Conservation (phyloP, 192 early-diverging fungal species). For the Phycomyces nitens region DNA sequence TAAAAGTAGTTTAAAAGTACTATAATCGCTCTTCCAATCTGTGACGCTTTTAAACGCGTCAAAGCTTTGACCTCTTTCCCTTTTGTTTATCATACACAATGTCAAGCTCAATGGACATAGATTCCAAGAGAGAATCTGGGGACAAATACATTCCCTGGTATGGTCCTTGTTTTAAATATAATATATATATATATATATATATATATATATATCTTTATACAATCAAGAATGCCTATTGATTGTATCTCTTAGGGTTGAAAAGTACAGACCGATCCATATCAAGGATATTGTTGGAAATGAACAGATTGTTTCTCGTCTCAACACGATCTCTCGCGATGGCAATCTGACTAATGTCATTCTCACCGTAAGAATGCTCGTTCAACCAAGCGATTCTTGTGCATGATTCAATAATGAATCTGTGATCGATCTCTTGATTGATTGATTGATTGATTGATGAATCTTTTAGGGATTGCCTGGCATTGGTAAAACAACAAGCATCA, state of each 20-base stretch:
- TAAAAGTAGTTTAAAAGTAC: too few relatives aligned
- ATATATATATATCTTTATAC: too few relatives aligned
- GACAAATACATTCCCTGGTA: background rate
- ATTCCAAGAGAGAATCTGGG: background rate
- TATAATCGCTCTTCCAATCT: too few relatives aligned
- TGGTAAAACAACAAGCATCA: conserved; percentile 95
- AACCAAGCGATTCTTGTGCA: too few relatives aligned
- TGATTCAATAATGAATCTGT: too few relatives aligned
- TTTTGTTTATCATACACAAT: background rate
- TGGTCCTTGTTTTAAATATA: too few relatives aligned
- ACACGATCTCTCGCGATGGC: conserved; percentile 83
- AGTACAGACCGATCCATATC: conserved; percentile 83
- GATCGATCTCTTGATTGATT: too few relatives aligned
- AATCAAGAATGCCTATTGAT: background rate
- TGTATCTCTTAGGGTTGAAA: conserved; percentile 70
- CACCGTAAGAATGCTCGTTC: conserved; percentile 45
- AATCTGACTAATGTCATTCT: conserved; percentile 97
- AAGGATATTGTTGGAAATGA: conserved; percentile 94
- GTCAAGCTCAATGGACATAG: background rate
- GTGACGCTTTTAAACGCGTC: too few relatives aligned
- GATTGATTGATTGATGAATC: background rate
- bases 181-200: too few relatives aligned
- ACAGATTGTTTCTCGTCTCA: conserved; percentile 82
- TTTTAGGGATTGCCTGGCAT: conserved; percentile 86
- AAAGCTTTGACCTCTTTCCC: background rate